phyloP scores from a whole-genome alignment of 2,329 filamentous ascomycete genomes.

The Phoma sp. region DNA sequence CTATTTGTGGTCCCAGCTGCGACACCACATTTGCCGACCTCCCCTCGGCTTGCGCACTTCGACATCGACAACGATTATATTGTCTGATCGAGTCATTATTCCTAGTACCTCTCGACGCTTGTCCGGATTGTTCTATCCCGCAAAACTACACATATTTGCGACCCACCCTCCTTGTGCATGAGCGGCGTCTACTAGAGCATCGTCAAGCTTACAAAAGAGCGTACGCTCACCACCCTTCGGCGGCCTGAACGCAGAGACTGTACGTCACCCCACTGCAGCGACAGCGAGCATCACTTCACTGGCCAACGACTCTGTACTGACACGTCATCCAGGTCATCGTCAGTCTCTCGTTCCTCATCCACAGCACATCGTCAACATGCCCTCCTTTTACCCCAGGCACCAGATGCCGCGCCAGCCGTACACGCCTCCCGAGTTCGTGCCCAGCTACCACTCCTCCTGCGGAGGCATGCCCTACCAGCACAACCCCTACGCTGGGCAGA shows the following conservation, averaged over 20 bases:
- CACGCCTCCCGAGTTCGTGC: conserved; percentile 58
- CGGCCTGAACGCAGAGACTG: conserved; percentile 49
- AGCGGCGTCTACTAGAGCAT: conserved; percentile 41
- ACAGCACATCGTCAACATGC: conserved; percentile 53
- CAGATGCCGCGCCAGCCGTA: conserved; percentile 52
- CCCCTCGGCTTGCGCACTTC: conserved; percentile 18
- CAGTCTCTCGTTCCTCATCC: conserved; percentile 52
- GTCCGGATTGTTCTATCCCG: conserved; percentile 25
- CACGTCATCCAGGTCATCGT: conserved; percentile 43
- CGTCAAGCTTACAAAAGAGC: conserved; percentile 44
- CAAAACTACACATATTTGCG: conserved; percentile 25
- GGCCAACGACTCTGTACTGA: conserved; percentile 22
- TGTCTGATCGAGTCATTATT: conserved; percentile 34
- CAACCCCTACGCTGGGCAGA: conserved; percentile 51
- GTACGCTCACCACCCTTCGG: conserved; percentile 41
- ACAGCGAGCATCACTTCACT: not conserved
- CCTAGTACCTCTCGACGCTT: conserved; percentile 31
- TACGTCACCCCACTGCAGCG: conserved; percentile 31
- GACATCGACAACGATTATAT: conserved; percentile 19
- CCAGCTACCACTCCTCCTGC: conserved; percentile 53
- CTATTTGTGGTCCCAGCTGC: conserved; percentile 21
- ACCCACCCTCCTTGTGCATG: conserved; percentile 45
- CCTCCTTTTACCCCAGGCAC: conserved; percentile 58
- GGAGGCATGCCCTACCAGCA: conserved; percentile 56
- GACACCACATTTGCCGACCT: conserved; percentile 18